Evolutionary conservation across 768 basidiomycete species (phyloP).

Genomic region (Boletus rex-veris): DNA sequence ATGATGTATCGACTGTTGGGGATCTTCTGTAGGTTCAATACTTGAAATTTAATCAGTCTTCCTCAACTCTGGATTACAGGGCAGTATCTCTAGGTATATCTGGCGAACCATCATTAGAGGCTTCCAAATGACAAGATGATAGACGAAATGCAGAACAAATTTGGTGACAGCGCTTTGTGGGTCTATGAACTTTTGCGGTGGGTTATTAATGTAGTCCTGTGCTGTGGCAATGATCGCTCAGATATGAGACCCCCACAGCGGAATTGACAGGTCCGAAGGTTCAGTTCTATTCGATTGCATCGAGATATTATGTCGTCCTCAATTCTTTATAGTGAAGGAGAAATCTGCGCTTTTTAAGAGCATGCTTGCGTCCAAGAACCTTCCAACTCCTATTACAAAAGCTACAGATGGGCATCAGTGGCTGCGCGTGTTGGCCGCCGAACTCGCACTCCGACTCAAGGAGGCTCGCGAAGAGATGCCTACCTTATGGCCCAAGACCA

Average conservation of each 20-base stretch:
- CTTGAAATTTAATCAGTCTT: neutral
- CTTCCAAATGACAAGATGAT: slow-evolving; percentile 2
- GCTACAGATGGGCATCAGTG: slow-evolving; percentile 80
- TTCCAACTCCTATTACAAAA: slow-evolving; percentile 72
- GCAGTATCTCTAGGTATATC: slow-evolving; percentile 53
- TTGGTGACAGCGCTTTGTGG: slow-evolving; percentile 85
- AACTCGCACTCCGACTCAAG: slow-evolving; percentile 78
- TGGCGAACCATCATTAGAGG: neutral
- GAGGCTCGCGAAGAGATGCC: slow-evolving; percentile 74
- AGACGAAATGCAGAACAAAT: slow-evolving; percentile 80
- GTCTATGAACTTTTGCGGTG: slow-evolving; percentile 88
- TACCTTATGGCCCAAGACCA: slow-evolving; percentile 87
- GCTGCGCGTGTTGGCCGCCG: slow-evolving; percentile 89
- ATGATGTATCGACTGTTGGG: slow-evolving; percentile 83
- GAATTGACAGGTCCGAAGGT: slow-evolving; percentile 90
- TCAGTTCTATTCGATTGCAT: slow-evolving; percentile 3
- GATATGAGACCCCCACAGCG: slow-evolving; percentile 40
- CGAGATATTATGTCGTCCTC: neutral
- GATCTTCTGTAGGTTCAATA: slow-evolving; percentile 72
- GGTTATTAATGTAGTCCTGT: slow-evolving; percentile 14
- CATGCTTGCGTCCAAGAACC: slow-evolving; percentile 96
- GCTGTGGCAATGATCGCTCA: neutral
- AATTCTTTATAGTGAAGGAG: slow-evolving; percentile 65
- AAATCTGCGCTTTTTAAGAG: slow-evolving; percentile 79
- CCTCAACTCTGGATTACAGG: slow-evolving; percentile 32